Conservation (phyloP, 2,329 filamentous ascomycete genomes). For the Neodidymelliopsis sp. region DNA sequence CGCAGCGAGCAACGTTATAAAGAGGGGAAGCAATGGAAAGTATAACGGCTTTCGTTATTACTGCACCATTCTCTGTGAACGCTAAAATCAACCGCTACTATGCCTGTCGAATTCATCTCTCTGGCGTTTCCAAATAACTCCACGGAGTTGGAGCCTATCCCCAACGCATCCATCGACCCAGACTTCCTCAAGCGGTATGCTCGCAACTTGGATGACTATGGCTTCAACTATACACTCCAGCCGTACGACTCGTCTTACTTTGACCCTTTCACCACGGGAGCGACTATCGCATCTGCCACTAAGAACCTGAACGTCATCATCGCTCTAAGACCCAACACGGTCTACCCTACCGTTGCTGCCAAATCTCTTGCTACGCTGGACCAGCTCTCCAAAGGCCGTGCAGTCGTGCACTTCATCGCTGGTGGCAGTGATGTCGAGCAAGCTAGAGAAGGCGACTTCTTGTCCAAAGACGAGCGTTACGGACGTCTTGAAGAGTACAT, state of each 20-base stretch:
- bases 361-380: slow-evolving; percentile 69
- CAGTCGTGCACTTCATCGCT: slow-evolving; percentile 69
- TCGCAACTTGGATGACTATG: slow-evolving; percentile 65
- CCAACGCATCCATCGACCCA: slow-evolving; percentile 61
- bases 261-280: slow-evolving; percentile 66
- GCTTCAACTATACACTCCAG: slow-evolving; percentile 68
- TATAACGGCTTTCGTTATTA: not conserved
- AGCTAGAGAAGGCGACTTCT: slow-evolving; percentile 66
- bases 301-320: slow-evolving; percentile 69
- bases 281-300: slow-evolving; percentile 64
- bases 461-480: slow-evolving; percentile 66
- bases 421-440: slow-evolving; percentile 68
- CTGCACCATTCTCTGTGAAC: not conserved
- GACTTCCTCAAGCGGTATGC: slow-evolving; percentile 66
- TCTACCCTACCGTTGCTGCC: slow-evolving; percentile 69
- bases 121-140: slow-evolving; percentile 65
- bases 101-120: slow-evolving; percentile 63
- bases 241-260: slow-evolving; percentile 65
- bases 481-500: slow-evolving; percentile 68
- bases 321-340: slow-evolving; percentile 67
- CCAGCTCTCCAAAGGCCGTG: slow-evolving; percentile 64
- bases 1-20: slow-evolving; percentile 5
- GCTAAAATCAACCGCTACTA: not conserved
- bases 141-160: slow-evolving; percentile 63
- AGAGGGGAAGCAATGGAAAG: slow-evolving; percentile 3